A percentile compares a stretch with the other conserved stretches of the same genome.
phyloP scores from a whole-genome alignment of 2,329 filamentous ascomycete species.

The Escovopsis weberi region DNA sequence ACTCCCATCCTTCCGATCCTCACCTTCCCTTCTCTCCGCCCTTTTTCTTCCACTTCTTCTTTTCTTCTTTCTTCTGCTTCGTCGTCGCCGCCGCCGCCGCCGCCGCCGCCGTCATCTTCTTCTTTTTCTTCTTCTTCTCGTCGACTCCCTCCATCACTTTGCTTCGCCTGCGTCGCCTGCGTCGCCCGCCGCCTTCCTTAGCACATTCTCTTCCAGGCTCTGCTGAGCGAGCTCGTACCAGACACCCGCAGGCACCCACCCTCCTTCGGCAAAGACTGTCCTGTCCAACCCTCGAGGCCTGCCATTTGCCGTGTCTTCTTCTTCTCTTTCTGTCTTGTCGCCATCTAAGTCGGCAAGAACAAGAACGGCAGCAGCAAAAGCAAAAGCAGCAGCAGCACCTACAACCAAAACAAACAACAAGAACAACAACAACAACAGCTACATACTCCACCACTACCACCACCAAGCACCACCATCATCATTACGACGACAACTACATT shows the following conservation, averaged over 20 bases:
- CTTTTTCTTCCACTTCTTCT: slow-evolving; percentile 1
- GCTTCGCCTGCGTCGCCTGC: slow-evolving; percentile 6
- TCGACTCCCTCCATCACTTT: slow-evolving; percentile 14
- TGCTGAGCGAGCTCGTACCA: slow-evolving; percentile 16
- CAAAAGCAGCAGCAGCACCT: slow-evolving; percentile 1
- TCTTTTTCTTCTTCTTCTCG: too few species aligned
- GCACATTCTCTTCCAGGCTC: slow-evolving; percentile 23
- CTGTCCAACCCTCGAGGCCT: slow-evolving; percentile 8
- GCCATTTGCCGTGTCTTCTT: slow-evolving; percentile 3
- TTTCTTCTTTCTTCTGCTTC: slow-evolving; percentile 22
- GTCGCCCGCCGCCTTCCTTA: slow-evolving; percentile 20
- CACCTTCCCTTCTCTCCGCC: slow-evolving; percentile 24
- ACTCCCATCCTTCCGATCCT: slow-evolving; percentile 25
- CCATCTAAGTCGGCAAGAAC: slow-evolving; percentile 2
- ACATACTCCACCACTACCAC: background rate
- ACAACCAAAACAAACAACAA: background rate
- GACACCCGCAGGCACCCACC: slow-evolving; percentile 14
- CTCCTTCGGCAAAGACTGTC: slow-evolving; percentile 24
- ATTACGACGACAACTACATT: too few species aligned
- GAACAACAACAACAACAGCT: background rate
- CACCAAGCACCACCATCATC: too few species aligned
- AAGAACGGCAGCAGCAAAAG: background rate
- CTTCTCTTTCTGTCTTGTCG: slow-evolving; percentile 8
- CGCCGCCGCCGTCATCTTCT: too few species aligned
- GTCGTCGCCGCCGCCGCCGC: slow-evolving; percentile 17